Conservation (phyloP, 2,329 filamentous ascomycete species). For the Verticillium albo-atrum region DNA sequence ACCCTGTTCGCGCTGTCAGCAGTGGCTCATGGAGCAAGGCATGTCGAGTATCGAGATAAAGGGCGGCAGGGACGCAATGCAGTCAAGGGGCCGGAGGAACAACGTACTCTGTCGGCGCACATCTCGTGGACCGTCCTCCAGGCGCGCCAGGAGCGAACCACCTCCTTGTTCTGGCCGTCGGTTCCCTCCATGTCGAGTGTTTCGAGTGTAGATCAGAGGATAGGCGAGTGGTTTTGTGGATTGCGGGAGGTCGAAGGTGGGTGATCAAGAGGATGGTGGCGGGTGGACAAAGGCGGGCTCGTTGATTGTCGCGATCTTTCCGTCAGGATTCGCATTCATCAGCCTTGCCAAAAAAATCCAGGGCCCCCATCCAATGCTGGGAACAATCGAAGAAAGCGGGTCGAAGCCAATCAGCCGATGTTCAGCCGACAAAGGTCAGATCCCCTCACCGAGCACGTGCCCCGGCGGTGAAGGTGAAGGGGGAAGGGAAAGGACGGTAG, state of each 20-base stretch:
- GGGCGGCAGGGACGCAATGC: neutral
- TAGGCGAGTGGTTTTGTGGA: neutral
- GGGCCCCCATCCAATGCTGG: neutral
- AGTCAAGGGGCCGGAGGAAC: no score
- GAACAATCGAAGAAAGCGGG: neutral
- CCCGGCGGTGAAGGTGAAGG: no score
- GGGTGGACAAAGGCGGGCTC: neutral
- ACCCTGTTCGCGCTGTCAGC: conserved; percentile 53
- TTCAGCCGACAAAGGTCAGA: neutral
- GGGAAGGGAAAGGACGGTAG: neutral
- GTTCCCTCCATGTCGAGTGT: conserved; percentile 33
- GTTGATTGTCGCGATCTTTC: neutral
- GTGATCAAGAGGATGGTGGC: neutral
- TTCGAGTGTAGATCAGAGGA: neutral
- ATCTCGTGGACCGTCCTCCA: conserved; percentile 94
- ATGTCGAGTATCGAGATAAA: no score
- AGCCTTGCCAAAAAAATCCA: neutral
- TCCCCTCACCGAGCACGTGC: neutral
- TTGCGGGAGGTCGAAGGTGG: neutral
- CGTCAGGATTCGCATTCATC: neutral
- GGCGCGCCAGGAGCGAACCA: conserved; percentile 81
- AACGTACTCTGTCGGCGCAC: conserved; percentile 78
- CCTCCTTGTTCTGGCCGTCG: conserved; percentile 47
- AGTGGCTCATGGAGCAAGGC: neutral
- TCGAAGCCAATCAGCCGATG: neutral